phyloP scores from a whole-genome alignment of 306 rosid genomes.

The Corylus heterophylla region DNA sequence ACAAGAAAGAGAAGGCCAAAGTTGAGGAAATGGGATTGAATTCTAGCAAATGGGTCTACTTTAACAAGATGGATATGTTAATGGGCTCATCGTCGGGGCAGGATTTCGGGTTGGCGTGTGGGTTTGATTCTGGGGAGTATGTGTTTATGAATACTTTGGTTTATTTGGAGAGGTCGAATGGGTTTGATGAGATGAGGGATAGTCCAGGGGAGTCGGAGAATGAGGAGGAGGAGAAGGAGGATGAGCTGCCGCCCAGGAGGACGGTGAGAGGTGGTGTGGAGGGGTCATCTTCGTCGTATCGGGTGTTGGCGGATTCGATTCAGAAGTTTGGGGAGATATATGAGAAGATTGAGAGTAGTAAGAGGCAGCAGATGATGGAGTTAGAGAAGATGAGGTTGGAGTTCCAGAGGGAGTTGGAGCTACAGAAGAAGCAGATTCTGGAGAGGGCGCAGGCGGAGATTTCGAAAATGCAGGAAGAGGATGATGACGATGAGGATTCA shows the following conservation, averaged over 20 bases:
- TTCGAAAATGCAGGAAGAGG: conserved; percentile 57
- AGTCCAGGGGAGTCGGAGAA: conserved; percentile 80
- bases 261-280: conserved; percentile 13
- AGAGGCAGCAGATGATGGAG: conserved; percentile 90
- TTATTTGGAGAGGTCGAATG: conserved; percentile 72
- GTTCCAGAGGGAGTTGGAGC: conserved; percentile 67
- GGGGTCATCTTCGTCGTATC: conserved; percentile 40
- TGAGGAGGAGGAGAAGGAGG: conserved; percentile 47
- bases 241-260: conserved; percentile 23
- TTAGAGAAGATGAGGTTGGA: conserved; percentile 76
- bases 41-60: conserved; percentile 61
- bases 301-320: conserved; percentile 68
- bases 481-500: conserved; percentile 38
- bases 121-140: conserved; percentile 85
- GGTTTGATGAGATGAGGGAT: conserved; percentile 90
- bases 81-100: conserved; percentile 65
- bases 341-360: conserved; percentile 77
- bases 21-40: conserved; percentile 55
- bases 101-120: conserved; percentile 72
- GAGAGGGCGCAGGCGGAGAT: conserved; percentile 75
- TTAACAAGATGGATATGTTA: conserved; percentile 79
- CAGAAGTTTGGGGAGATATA: conserved; percentile 76
- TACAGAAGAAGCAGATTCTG: conserved; percentile 81
- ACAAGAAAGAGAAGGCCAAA: conserved; percentile 67
- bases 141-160: conserved; percentile 78